Conservation (phyloP, 2,329 filamentous ascomycete species). For the Exserohilum rostratum region DNA sequence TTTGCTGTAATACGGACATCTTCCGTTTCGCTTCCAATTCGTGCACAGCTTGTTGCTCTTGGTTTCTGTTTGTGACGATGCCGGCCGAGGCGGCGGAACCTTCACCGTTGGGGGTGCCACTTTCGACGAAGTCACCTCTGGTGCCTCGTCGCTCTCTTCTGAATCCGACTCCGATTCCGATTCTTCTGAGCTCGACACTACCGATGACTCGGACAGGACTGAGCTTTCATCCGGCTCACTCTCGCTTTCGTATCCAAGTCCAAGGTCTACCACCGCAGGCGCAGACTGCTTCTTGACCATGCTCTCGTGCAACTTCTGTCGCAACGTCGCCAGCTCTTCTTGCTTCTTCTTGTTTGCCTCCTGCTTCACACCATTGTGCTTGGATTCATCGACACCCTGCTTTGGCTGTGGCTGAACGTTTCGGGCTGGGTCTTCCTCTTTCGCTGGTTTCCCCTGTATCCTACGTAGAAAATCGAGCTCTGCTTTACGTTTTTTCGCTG, state of each 20-base stretch:
- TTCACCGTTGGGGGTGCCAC: conserved; percentile 19
- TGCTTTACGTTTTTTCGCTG: conserved; percentile 26
- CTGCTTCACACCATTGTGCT: conserved; percentile 4
- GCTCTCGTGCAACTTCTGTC: conserved; percentile 43
- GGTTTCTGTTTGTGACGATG: conserved; percentile 9
- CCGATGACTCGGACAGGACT: conserved; percentile 35
- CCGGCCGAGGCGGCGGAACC: conserved; percentile 18
- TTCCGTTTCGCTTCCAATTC: conserved; percentile 34
- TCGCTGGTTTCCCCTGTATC: conserved; percentile 28
- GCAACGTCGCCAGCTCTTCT: conserved; percentile 41
- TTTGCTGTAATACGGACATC: conserved; percentile 33
- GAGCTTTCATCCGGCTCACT: conserved; percentile 34
- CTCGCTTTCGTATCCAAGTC: conserved; percentile 41
- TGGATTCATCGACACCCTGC: conserved; percentile 4
- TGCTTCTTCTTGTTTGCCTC: conserved; percentile 5
- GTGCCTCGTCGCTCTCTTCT: conserved; percentile 31
- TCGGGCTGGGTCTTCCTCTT: conserved; percentile 1
- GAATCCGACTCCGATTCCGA: conserved; percentile 31
- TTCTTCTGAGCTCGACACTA: conserved; percentile 42
- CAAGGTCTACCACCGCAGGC: conserved; percentile 29
- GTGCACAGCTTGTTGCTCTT: conserved; percentile 26
- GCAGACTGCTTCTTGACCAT: conserved; percentile 29
- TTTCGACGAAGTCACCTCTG: conserved; percentile 50
- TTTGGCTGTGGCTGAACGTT: not conserved
- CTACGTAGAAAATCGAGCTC: conserved; percentile 51